A percentile compares a stretch with the other conserved stretches of the same genome.
Conservation (phyloP, 1,284 basidiomycete species). For the Phaffia rhodozyma region DNA sequence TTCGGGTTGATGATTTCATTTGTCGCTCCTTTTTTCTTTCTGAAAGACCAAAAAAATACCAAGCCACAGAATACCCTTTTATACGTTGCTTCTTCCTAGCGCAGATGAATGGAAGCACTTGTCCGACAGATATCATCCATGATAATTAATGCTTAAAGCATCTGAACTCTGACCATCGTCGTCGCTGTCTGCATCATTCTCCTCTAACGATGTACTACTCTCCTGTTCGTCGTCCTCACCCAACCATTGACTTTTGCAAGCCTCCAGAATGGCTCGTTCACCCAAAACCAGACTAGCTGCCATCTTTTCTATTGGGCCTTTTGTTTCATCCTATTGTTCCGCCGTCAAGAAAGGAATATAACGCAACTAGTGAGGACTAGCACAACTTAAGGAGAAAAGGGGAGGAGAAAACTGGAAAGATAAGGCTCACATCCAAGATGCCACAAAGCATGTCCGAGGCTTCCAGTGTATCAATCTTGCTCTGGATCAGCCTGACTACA, state of each 20-base stretch:
- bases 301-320: slow-evolving; percentile 23
- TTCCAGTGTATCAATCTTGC: slow-evolving; percentile 14
- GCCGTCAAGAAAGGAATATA: not conserved
- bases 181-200: too few species aligned
- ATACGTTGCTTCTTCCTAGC: too few species aligned
- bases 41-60: too few species aligned
- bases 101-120: too few species aligned
- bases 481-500: slow-evolving; percentile 2
- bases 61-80: too few species aligned
- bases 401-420: not conserved
- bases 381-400: not conserved
- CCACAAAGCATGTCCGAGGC: slow-evolving; percentile 23
- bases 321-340: slow-evolving; percentile 20
- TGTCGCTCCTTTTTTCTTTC: too few species aligned
- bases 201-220: too few species aligned
- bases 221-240: not conserved
- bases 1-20: not conserved
- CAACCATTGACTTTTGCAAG: slow-evolving; percentile 27
- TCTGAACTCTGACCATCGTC: too few species aligned
- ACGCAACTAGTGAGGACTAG: not conserved
- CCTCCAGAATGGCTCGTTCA: slow-evolving; percentile 29
- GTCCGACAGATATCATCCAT: too few species aligned
- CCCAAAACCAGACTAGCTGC: slow-evolving; percentile 30
- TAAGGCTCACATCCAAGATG: slow-evolving; percentile 24
- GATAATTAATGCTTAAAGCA: too few species aligned